Percentiles rank a stretch among this genome's conserved stretches.
Conservation (phyloP, 495 filamentous ascomycete genomes). For the Podospora conica region DNA sequence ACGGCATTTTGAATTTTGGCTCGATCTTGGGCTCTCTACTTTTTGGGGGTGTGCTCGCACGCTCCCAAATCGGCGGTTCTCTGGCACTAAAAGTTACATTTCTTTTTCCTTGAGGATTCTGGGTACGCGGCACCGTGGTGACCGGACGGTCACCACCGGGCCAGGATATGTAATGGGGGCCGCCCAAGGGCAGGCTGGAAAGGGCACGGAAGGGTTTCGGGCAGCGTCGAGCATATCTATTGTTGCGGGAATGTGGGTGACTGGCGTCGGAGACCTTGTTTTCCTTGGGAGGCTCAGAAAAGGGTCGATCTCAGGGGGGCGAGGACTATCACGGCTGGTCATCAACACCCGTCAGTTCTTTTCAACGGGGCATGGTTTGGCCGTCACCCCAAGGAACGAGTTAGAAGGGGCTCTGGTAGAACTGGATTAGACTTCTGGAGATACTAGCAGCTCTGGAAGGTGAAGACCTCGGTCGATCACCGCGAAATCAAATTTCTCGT, state of each 20-base stretch:
- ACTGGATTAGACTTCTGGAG: slow-evolving; percentile 20
- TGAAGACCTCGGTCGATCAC: background rate
- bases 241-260: background rate
- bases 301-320: background rate
- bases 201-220: background rate
- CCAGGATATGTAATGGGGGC: background rate
- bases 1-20: slow-evolving; percentile 10
- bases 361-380: background rate
- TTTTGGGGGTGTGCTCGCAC: background rate
- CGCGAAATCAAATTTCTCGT: background rate
- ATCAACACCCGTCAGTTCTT: background rate
- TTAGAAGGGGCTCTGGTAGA: slow-evolving; percentile 24
- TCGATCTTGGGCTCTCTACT: background rate
- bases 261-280: background rate
- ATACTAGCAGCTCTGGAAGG: slow-evolving; percentile 1
- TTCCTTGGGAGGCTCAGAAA: background rate
- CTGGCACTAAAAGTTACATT: background rate
- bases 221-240: background rate
- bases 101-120: background rate
- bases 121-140: background rate
- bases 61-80: background rate
- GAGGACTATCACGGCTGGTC: background rate
- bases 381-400: slow-evolving; percentile 4
- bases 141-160: background rate
- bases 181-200: background rate